phyloP scores from a whole-genome alignment of 148 eudicot genomes.

The Rhododendron kiyosumense region DNA sequence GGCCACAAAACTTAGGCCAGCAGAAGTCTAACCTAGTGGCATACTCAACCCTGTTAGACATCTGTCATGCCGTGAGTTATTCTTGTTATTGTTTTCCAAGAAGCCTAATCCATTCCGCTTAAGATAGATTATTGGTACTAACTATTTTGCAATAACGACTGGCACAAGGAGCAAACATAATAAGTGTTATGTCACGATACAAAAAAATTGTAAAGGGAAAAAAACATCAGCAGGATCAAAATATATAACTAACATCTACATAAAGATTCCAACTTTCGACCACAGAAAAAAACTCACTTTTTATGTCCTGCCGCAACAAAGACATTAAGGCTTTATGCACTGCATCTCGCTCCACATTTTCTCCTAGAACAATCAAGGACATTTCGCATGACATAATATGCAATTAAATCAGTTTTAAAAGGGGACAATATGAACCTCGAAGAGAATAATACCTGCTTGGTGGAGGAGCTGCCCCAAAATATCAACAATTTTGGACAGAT shows the following conservation, averaged over 20 bases:
- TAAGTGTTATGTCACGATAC: background rate
- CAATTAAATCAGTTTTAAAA: background rate
- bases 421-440: background rate
- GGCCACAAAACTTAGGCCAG: background rate
- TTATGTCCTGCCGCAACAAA: constrained; percentile 46
- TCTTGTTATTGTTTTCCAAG: background rate
- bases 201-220: background rate
- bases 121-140: background rate
- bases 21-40: background rate
- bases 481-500: constrained; percentile 38
- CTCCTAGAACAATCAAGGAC: constrained; percentile 22
- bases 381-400: background rate
- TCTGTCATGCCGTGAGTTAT: background rate
- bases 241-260: background rate
- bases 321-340: constrained; percentile 46
- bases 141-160: background rate
- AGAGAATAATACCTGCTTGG: constrained; percentile 25
- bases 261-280: background rate
- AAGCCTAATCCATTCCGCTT: background rate
- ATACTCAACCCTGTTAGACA: background rate
- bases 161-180: background rate
- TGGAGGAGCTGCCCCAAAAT: constrained; percentile 33
- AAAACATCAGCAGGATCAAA: background rate
- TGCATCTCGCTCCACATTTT: constrained; percentile 60
- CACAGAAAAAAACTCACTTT: constrained; percentile 26